Evolutionary conservation across 331 rosid genomes (phyloP), one percentile per base, ranked within the genome.

Genomic region (Erythrophleum ivorense): DNA sequence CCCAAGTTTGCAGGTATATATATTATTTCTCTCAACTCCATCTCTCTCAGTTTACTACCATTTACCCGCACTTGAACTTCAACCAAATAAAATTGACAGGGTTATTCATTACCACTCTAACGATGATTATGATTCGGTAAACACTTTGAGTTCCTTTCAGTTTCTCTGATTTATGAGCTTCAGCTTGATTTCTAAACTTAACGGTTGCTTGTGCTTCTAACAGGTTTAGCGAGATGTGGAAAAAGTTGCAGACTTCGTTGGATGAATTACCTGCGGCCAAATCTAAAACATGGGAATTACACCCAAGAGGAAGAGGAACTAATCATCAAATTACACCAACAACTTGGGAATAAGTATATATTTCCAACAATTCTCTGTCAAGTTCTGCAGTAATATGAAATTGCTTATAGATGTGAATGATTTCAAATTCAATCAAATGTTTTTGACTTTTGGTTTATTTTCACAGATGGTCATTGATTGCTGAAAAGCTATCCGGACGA

Each of bases 211-310:
- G 41, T 33, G 68, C 40, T 64, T 64, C 8, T 60, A 18, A 65
- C 69, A 90, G 89, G 92, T 33, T 76, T 90, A 66, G 9, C 80
- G 33, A 85, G 91, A 73, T 90, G 91, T 46, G 94, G 91, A 9
- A 90, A 90, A 76, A 90, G 94, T 78, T 88, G 94, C 82, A 84
- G 89, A 84, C 77, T 88, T 36, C 80, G 92, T 33, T 88, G 94
- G 94, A 76, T 71, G 68, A 90, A 90, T 50, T 88, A 90, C 83
- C 87, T 88, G 45, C 78, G 77, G 14, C 92, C 87, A 31, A 85
- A 82, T 63, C 54, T 88, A 63, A 88, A 84, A 73, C 86, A 57
- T 36, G 92, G 90, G 7, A 84, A 80, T 68, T 91, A 60, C 76
- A 77, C 86, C 12, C 60, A 19, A 5, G 84, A 84, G 78, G 92